phyloP scores from a whole-genome alignment of 2,329 filamentous ascomycete species.

The Leptographium procerum region DNA sequence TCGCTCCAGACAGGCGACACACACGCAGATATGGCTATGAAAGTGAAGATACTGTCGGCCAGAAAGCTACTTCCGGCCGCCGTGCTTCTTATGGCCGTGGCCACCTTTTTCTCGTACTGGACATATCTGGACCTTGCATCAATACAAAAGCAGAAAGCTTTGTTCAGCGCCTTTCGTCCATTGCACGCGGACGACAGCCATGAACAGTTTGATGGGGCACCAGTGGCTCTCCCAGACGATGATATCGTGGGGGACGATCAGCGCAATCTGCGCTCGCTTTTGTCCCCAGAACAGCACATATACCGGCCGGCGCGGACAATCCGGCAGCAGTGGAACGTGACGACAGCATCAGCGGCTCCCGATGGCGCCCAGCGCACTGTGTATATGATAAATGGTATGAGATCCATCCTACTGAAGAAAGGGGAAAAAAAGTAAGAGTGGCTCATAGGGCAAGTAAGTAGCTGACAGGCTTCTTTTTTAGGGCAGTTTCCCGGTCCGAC shows the following conservation, averaged over 20 bases:
- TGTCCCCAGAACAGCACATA: slow-evolving; percentile 4
- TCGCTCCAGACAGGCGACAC: not conserved
- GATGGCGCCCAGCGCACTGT: slow-evolving; percentile 3
- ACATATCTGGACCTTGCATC: not conserved
- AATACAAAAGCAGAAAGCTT: not conserved
- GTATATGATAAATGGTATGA: slow-evolving; percentile 5
- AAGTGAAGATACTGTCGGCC: not conserved
- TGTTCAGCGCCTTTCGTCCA: not conserved
- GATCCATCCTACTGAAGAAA: not conserved
- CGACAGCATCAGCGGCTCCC: not conserved
- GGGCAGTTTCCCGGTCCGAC: slow-evolving; percentile 6
- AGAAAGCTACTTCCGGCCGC: not conserved
- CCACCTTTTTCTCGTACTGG: not conserved
- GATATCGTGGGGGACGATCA: not conserved
- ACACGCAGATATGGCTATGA: not conserved
- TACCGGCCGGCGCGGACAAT: not conserved
- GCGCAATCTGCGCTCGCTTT: not conserved
- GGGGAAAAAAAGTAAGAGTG: no score
- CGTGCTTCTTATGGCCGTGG: not conserved
- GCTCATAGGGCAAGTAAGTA: no score
- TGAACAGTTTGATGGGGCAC: not conserved
- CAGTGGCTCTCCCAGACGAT: not conserved
- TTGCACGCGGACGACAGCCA: no score
- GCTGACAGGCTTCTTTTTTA: not conserved
- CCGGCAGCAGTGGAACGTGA: slow-evolving; percentile 3